A percentile compares a stretch with the other conserved stretches of the same genome.
These are phyloP conservation scores for Chaetomiaceae sp. DNA, from an alignment of 2,329 filamentous ascomycete species.

Conservation along the genomic window DNA sequence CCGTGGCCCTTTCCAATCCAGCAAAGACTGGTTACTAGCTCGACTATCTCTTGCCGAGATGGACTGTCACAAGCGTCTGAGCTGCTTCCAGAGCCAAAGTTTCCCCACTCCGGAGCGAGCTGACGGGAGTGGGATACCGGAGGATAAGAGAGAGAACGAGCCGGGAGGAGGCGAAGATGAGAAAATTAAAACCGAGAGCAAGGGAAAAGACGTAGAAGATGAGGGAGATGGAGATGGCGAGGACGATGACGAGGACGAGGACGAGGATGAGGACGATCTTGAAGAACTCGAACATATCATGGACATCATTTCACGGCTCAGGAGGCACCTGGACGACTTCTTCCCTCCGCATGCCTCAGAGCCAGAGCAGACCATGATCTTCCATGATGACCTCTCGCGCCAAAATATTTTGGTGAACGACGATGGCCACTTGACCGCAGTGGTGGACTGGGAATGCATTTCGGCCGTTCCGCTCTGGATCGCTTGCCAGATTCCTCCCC, in stretches of 20 bases:
- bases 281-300: slow-evolving; percentile 4
- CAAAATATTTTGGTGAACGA: slow-evolving; percentile 40
- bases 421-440: slow-evolving; percentile 32
- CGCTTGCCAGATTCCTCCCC: slow-evolving; percentile 4
- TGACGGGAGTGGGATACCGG: background rate
- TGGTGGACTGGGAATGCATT: slow-evolving; percentile 41
- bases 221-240: background rate
- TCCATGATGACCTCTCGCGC: slow-evolving; percentile 35
- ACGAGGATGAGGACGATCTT: background rate
- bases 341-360: background rate
- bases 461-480: slow-evolving; percentile 22
- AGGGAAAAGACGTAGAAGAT: background rate
- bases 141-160: background rate
- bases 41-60: background rate
- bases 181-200: background rate
- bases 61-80: background rate
- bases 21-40: slow-evolving; percentile 9
- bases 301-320: slow-evolving; percentile 7
- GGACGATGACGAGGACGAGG: background rate
- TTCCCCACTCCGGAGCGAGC: background rate
- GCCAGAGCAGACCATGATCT: slow-evolving; percentile 31
- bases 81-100: background rate
- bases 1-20: slow-evolving; percentile 7
- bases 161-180: background rate
- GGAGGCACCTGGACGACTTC: slow-evolving; percentile 1